phyloP scores from a whole-genome alignment of 1,284 basidiomycete genomes.

The Puccinia coronata region DNA sequence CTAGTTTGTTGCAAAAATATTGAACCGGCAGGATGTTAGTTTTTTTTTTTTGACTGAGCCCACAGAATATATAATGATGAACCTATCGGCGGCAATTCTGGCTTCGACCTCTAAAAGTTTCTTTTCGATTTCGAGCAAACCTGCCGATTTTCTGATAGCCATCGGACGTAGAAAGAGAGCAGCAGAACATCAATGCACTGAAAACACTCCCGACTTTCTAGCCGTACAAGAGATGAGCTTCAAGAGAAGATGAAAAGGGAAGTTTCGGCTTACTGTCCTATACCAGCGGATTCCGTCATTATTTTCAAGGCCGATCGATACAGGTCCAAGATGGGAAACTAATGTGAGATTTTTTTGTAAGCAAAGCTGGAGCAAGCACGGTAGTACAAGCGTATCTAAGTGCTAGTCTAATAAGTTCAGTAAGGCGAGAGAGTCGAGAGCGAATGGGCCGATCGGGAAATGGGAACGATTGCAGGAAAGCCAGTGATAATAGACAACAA shows the following conservation, averaged over 20 bases:
- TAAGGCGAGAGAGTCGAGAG: neutral
- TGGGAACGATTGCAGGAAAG: neutral
- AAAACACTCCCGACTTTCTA: neutral
- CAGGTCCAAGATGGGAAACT: neutral
- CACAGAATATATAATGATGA: neutral
- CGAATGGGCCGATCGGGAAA: neutral
- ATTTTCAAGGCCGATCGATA: neutral
- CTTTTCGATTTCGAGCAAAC: conserved; percentile 36
- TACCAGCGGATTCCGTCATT: neutral
- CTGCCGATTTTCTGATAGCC: conserved; percentile 38
- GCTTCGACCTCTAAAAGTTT: conserved; percentile 40
- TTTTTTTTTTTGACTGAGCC: neutral
- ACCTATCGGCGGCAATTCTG: conserved; percentile 38
- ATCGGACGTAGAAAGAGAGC: neutral
- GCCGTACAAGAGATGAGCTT: neutral
- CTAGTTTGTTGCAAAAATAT: neutral
- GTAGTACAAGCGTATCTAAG: neutral
- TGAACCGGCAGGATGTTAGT: too few species aligned
- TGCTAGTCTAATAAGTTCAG: neutral
- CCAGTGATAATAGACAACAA: conserved; percentile 3
- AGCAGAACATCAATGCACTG: neutral
- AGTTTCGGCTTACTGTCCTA: neutral
- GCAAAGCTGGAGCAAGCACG: neutral
- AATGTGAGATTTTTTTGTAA: neutral
- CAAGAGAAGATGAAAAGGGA: neutral